These are phyloP conservation scores for Alloascoidea hylecoeti DNA, from an alignment of 805 yeast species.

Conservation along the genomic window DNA sequence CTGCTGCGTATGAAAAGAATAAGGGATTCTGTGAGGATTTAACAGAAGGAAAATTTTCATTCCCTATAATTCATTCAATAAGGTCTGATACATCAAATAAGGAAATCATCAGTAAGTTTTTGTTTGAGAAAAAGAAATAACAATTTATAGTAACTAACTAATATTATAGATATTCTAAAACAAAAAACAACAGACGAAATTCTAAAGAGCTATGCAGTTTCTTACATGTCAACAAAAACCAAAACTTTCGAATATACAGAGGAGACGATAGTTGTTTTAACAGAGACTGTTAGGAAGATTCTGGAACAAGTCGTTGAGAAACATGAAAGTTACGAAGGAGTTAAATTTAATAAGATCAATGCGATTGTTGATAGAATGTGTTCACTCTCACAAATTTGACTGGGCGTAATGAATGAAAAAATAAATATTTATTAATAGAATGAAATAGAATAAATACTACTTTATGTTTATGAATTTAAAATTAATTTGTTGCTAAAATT, in stretches of 20 bases:
- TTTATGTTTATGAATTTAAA: no score
- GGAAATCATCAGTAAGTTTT: conserved; percentile 21
- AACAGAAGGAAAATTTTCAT: conserved; percentile 80
- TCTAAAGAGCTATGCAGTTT: conserved; percentile 35
- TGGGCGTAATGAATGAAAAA: no score
- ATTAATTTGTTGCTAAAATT: no score
- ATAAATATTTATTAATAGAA: no score
- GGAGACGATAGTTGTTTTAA: no score
- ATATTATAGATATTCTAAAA: conserved; percentile 27
- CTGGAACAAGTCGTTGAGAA: no score
- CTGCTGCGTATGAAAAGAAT: conserved; percentile 32
- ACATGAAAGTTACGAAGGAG: no score
- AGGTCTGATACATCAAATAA: conserved; percentile 19
- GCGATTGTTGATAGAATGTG: no score
- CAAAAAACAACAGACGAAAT: conserved; percentile 34
- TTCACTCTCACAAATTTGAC: no score
- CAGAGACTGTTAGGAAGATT: no score
- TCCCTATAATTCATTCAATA: conserved; percentile 67
- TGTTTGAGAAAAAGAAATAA: conserved; percentile 2
- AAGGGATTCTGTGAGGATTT: conserved; percentile 81
- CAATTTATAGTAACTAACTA: conserved; percentile 3
- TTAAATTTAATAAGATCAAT: no score
- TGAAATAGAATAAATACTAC: no score
- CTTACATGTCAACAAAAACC: conserved; percentile 24
- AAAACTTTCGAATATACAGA: conserved; percentile 28